A percentile compares a stretch with the other conserved stretches of the same genome.
Conservation (phyloP, 1,284 basidiomycete genomes). For the Ustilago nuda region DNA sequence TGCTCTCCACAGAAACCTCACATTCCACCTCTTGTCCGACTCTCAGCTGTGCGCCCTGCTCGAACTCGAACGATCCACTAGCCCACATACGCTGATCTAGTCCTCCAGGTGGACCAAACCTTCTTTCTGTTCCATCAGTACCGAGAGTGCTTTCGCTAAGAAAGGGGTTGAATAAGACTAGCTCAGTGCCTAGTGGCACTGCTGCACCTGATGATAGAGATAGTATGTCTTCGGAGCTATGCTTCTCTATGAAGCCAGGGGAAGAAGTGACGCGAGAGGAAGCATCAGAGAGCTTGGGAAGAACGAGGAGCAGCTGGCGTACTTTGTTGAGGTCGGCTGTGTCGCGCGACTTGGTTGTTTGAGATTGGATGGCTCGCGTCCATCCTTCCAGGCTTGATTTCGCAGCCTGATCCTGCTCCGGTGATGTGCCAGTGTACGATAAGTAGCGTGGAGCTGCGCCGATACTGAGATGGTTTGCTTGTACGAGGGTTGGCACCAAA, state of each 20-base stretch:
- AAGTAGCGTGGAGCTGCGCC: neutral
- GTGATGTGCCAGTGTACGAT: neutral
- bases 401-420: neutral
- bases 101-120: conserved; percentile 41
- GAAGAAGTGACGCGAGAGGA: conserved; percentile 8
- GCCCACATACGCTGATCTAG: conserved; percentile 54
- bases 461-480: no score
- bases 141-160: conserved; percentile 33
- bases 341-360: conserved; percentile 31
- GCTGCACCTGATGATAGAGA: neutral
- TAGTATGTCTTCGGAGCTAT: conserved; percentile 25
- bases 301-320: conserved; percentile 36
- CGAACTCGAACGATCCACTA: conserved; percentile 44
- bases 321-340: conserved; percentile 46
- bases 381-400: conserved; percentile 29
- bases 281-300: conserved; percentile 19
- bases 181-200: conserved; percentile 37
- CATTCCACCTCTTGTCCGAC: conserved; percentile 32
- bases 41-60: conserved; percentile 19
- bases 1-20: conserved; percentile 31
- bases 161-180: conserved; percentile 46
- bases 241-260: conserved; percentile 16
- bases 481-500: neutral
- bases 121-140: conserved; percentile 35
- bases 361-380: conserved; percentile 18